Percentiles rank a stretch among this genome's conserved stretches.
Conservation (phyloP, 176 grass and related monocot genomes). For the Dactylis glomerata region DNA sequence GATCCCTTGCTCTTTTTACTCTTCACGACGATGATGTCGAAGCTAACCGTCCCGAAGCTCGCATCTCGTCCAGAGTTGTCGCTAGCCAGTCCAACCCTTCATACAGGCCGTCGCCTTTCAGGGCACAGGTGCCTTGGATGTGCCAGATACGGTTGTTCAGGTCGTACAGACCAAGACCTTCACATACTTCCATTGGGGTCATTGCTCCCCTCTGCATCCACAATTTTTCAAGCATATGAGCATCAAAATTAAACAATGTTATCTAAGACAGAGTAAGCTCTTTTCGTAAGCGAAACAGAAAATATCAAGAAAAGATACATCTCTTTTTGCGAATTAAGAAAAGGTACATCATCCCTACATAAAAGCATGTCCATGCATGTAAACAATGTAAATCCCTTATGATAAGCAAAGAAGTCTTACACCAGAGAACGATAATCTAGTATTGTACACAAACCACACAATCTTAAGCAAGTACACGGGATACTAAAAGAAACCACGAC, state of each 20-base stretch:
- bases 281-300: neutral
- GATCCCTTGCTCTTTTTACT: neutral
- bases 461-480: neutral
- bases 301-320: neutral
- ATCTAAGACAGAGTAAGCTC: neutral
- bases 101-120: constrained; percentile 83
- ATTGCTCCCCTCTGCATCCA: constrained; percentile 75
- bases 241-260: neutral
- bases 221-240: neutral
- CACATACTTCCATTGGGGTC: constrained; percentile 90
- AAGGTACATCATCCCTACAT: neutral
- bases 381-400: neutral
- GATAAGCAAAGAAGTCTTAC: neutral
- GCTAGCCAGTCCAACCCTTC: constrained; percentile 96
- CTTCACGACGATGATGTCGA: constrained; percentile 47
- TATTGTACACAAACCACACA: neutral
- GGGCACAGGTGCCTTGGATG: constrained; percentile 82
- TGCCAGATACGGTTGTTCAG: constrained; percentile 90
- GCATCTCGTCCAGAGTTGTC: constrained; percentile 66
- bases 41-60: constrained; percentile 58
- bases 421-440: neutral
- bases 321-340: neutral
- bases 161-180: constrained; percentile 83
- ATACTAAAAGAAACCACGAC: neutral
- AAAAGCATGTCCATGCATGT: neutral